Evolutionary conservation across 108 stramenopile species (phyloP).

Genomic region (Chaetoceros muelleri): DNA sequence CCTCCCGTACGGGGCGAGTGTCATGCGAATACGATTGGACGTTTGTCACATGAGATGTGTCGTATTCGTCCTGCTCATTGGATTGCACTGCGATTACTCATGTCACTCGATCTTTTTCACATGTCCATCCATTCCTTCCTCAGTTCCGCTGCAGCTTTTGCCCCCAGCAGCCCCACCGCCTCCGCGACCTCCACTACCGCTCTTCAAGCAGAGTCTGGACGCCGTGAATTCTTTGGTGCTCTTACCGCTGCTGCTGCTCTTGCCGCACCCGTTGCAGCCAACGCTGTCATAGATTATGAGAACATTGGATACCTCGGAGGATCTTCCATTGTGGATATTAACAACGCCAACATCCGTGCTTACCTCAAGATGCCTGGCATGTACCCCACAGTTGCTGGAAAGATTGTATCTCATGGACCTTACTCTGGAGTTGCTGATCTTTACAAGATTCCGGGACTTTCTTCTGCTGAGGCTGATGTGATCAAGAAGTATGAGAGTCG

Average conservation of each 20-base stretch:
- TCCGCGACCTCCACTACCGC: slow-evolving; percentile 44
- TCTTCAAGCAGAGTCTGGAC: slow-evolving; percentile 54
- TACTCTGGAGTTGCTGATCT: slow-evolving; percentile 89
- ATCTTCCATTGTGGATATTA: slow-evolving; percentile 72
- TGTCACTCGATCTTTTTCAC: background rate
- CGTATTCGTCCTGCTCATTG: background rate
- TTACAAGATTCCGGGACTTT: slow-evolving; percentile 90
- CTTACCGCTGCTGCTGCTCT: slow-evolving; percentile 48
- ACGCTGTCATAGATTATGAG: slow-evolving; percentile 77
- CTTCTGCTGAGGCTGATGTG: slow-evolving; percentile 81
- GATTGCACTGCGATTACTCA: background rate
- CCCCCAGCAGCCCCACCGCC: slow-evolving; percentile 35
- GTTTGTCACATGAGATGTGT: background rate
- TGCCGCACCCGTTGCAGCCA: slow-evolving; percentile 60
- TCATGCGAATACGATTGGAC: background rate
- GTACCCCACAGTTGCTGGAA: slow-evolving; percentile 93
- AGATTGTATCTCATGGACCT: slow-evolving; percentile 93
- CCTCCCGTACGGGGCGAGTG: background rate
- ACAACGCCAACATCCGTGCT: slow-evolving; percentile 97
- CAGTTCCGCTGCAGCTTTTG: slow-evolving; percentile 76
- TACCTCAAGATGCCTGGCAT: slow-evolving; percentile 94
- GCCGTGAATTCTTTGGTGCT: slow-evolving; percentile 69
- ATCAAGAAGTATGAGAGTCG: slow-evolving; percentile 95
- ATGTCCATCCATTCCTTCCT: background rate
- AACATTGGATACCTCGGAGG: slow-evolving; percentile 74